A percentile compares a stretch with the other conserved stretches of the same genome.
These are phyloP conservation scores for Nitzschia sp. DNA, from an alignment of 108 stramenopile genomes.

Conservation along the genomic window DNA sequence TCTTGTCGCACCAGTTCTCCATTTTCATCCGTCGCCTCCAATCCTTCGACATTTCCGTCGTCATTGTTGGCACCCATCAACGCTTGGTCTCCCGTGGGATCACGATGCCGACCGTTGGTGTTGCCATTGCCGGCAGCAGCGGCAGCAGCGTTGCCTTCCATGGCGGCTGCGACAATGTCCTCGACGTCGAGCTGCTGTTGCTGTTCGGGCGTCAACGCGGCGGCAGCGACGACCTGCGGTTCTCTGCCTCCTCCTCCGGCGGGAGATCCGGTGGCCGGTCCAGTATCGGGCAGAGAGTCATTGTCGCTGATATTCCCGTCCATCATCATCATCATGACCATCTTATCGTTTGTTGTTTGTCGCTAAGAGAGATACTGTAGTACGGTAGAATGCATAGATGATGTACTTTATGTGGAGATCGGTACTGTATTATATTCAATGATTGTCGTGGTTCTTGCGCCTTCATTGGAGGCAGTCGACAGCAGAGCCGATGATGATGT, in stretches of 20 bases:
- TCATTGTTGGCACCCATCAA: conserved; percentile 63
- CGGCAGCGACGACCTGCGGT: background rate
- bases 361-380: no score
- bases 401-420: no score
- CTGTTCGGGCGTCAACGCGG: background rate
- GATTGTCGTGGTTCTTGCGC: no score
- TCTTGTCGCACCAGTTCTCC: conserved; percentile 74
- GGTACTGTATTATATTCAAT: no score
- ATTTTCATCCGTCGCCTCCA: conserved; percentile 69
- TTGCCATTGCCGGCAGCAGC: background rate
- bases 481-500: no score
- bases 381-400: no score
- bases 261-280: background rate
- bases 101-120: conserved; percentile 8
- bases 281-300: background rate
- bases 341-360: no score
- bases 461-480: no score
- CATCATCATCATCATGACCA: background rate
- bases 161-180: background rate
- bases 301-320: background rate
- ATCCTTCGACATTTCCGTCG: conserved; percentile 37
- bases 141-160: background rate
- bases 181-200: background rate
- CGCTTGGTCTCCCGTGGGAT: conserved; percentile 56
- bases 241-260: background rate